These are phyloP conservation scores for Jaltomata sinuosa DNA, from an alignment of 257 asterid species.

Conservation along the genomic window DNA sequence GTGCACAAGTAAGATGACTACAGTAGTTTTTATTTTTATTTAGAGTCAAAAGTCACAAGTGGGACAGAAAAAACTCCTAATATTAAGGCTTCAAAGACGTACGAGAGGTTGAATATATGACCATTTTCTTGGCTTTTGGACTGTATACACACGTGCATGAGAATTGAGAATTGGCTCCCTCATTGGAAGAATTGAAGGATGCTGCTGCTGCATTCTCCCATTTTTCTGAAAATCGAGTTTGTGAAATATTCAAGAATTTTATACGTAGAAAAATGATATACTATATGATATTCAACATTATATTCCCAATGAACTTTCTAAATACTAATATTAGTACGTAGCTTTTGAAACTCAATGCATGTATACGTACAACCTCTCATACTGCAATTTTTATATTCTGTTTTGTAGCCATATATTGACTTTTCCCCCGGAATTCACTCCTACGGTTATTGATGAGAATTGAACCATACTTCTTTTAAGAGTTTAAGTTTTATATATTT, in stretches of 20 bases:
- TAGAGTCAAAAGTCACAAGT: slow-evolving; percentile 29
- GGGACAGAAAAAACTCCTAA: slow-evolving; percentile 27
- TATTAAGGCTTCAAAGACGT: slow-evolving; percentile 34
- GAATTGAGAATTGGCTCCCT: not conserved
- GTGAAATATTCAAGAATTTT: not conserved
- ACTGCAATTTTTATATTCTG: not conserved
- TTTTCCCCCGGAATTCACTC: not conserved
- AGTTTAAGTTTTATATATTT: too few relatives aligned
- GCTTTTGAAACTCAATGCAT: not conserved
- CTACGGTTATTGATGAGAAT: not conserved
- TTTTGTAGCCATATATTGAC: not conserved
- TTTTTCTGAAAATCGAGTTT: not conserved
- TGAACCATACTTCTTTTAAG: not conserved
- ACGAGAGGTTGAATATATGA: slow-evolving; percentile 19
- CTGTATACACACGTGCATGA: not conserved
- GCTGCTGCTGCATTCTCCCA: not conserved
- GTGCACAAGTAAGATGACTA: not conserved
- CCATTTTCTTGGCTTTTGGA: not conserved
- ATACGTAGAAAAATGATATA: not conserved
- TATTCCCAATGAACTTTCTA: not conserved
- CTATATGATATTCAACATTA: not conserved
- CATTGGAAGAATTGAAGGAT: not conserved
- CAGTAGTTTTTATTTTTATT: not conserved
- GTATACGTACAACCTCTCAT: not conserved
- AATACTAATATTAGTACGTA: not conserved